Base-by-base conservation (phyloP, 257 asterid species). In the Scutellaria minor region DNA sequence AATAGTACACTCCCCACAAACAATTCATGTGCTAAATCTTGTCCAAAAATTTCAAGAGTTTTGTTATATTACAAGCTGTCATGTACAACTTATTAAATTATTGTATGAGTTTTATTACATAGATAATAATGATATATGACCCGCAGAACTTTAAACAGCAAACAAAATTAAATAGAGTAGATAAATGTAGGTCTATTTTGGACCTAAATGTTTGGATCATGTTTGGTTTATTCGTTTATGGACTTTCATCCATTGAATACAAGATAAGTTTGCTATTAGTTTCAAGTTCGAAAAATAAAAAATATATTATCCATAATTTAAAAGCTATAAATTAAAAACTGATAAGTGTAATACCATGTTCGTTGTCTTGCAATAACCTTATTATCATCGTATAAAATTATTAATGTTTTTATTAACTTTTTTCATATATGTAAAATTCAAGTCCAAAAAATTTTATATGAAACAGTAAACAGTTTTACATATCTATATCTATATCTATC, bases 1-100 rank as follows among this genome's bases (percentile, higher is more conserved):
- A 37, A 15, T 37, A 40, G 52, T 15, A 15, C 48, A 45, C n/a
- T 41, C 59, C 59, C 68, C 68, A 59, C 60, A 27, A 57, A 10
- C 0, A 70, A 31, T 57, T 8, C 42, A 27, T 70, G 61, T 57
- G 60, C 46, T 59, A 35, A 71, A 59, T 46, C 62, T 50, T 61
- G 54, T 50, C 76, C 69, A 60, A 71, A 41, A 58, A 42, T 42
- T 55, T 41, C 51, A 59, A 46, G 37, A 31, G 37, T 31, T 31
- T 31, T 31, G 37, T 3, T 31, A 31, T 31, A 31, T 45, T 14
- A 58, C 66, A 64, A 61, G 64, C 55, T 72, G 70, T 61, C 60
- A 50, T 20, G 31, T 6, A 8, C 68, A 31, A 71, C 35, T 15
- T 22, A n/a, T 14, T 52, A 52, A 12, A 41, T 35, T 42, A 44